Percentiles rank a stretch among this genome's conserved stretches.
Evolutionary conservation across 331 rosid species (phyloP).

Genomic region (Arachis monticola): DNA sequence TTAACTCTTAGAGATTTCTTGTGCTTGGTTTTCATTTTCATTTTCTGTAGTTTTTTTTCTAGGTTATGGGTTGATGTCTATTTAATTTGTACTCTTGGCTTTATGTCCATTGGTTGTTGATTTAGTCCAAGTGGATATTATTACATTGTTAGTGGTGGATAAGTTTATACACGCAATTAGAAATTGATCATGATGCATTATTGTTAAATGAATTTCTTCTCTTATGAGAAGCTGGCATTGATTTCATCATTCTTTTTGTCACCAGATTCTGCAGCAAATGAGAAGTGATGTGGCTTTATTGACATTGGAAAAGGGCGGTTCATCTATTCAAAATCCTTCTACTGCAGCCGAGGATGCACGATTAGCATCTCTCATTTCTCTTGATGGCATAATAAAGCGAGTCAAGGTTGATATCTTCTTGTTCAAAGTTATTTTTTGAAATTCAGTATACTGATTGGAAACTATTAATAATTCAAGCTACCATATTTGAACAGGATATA

Average conservation of each 20-base stretch:
- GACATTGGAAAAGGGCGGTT: constrained; percentile 80
- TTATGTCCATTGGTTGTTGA: constrained; percentile 2
- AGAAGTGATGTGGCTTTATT: constrained; percentile 80
- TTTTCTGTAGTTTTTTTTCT: constrained; percentile 2
- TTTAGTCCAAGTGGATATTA: constrained; percentile 1
- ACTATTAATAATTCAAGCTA: constrained; percentile 27
- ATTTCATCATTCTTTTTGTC: constrained; percentile 32
- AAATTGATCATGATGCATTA: not conserved
- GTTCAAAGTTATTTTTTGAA: constrained; percentile 5
- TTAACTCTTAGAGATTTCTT: constrained; percentile 1
- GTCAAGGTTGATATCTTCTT: constrained; percentile 66
- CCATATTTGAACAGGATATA: constrained; percentile 62
- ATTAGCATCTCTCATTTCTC: constrained; percentile 94
- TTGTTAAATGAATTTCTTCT: constrained; percentile 28
- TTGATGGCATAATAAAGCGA: constrained; percentile 90
- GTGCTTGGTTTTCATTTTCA: not conserved
- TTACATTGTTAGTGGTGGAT: constrained; percentile 5
- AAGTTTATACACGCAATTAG: not conserved
- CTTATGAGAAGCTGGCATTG: constrained; percentile 13
- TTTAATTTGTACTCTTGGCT: constrained; percentile 8
- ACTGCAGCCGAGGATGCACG: constrained; percentile 96
- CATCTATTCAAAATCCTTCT: constrained; percentile 83
- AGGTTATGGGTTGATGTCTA: constrained; percentile 15
- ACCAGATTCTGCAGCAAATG: constrained; percentile 95
- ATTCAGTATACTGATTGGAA: constrained; percentile 27